phyloP scores from a whole-genome alignment of 225 moss, liverwort and hornwort species.

The Marchantia polymorpha region DNA sequence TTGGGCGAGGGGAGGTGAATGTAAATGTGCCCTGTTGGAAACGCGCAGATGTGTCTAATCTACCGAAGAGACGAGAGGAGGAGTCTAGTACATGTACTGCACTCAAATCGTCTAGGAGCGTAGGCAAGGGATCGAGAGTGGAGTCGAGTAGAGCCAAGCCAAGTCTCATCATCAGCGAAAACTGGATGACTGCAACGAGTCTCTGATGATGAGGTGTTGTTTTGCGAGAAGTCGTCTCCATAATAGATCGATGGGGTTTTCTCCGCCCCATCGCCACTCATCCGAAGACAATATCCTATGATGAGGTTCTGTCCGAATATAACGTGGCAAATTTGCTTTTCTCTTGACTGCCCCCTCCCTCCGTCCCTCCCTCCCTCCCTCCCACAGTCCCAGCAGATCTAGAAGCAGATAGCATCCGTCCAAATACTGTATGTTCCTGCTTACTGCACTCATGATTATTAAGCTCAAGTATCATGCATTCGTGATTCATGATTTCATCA shows the following conservation, averaged over 20 bases:
- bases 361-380: too few species aligned
- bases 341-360: neutral
- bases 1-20: neutral
- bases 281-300: neutral
- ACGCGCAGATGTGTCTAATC: too few species aligned
- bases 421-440: neutral
- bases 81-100: neutral
- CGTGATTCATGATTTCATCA: neutral
- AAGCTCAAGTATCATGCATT: neutral
- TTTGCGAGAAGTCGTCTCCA: neutral
- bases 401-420: neutral
- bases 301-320: neutral
- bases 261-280: neutral
- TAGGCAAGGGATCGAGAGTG: neutral
- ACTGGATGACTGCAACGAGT: neutral
- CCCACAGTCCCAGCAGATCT: neutral
- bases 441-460: neutral
- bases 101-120: neutral
- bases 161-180: neutral
- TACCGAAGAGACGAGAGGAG: neutral
- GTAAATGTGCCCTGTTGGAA: neutral
- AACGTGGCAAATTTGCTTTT: neutral
- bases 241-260: neutral
- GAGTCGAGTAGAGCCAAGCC: neutral
- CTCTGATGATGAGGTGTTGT: neutral